Percentiles rank a stretch among this genome's conserved stretches.
Evolutionary conservation across 306 rosid genomes (phyloP).

Genomic region (Nissolia schottii): DNA sequence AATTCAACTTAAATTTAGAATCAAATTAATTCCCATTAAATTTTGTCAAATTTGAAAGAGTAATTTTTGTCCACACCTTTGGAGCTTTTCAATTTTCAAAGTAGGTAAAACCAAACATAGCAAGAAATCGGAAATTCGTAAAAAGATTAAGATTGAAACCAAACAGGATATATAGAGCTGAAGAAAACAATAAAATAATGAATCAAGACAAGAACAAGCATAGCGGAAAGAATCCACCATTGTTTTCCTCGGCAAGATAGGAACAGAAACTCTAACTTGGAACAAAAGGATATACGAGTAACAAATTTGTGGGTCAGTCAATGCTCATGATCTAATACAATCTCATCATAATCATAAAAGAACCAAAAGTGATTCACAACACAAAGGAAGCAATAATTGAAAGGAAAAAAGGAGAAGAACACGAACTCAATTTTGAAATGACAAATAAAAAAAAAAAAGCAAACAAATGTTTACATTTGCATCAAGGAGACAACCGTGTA

Average conservation of each 20-base stretch:
- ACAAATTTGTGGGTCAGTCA: neutral
- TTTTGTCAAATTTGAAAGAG: no score
- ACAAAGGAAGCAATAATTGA: neutral
- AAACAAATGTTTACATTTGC: slow-evolving; percentile 17
- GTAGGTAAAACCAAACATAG: no score
- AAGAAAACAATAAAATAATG: neutral
- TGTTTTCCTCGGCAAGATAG: neutral
- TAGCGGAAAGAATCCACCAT: neutral
- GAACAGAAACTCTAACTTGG: neutral
- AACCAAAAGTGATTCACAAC: neutral
- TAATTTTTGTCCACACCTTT: no score
- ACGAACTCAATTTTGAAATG: neutral
- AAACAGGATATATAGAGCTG: neutral
- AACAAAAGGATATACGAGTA: no score
- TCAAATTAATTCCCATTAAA: no score
- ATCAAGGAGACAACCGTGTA: neutral
- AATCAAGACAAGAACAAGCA: neutral
- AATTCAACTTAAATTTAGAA: no score
- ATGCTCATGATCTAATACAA: neutral
- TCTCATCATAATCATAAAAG: neutral
- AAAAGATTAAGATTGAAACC: neutral
- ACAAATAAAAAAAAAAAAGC: neutral
- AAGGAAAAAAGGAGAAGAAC: neutral
- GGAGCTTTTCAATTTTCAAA: no score
- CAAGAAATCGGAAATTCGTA: neutral